Evolutionary conservation across 495 filamentous ascomycete genomes (phyloP).

Genomic region (Oidiodendron maius): DNA sequence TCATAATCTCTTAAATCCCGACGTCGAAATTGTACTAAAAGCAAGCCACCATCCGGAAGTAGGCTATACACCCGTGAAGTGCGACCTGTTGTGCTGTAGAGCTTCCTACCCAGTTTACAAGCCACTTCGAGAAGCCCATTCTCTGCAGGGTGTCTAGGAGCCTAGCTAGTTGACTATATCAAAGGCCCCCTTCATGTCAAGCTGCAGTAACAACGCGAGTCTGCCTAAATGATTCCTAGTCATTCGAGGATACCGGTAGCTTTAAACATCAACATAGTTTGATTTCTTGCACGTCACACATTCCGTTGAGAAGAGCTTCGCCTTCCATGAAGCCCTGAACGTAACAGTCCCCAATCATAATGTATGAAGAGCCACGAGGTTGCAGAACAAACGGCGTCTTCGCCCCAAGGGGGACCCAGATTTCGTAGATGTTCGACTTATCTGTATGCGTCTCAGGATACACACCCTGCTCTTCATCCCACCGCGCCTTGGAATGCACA

Average conservation of each 20-base stretch:
- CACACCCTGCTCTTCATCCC: not conserved
- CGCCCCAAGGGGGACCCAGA: not conserved
- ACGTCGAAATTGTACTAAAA: too few relatives aligned
- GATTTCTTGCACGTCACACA: not conserved
- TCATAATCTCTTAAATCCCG: too few relatives aligned
- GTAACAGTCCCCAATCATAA: not conserved
- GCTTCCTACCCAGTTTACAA: too few relatives aligned
- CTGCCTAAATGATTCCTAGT: not conserved
- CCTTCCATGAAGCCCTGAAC: not conserved
- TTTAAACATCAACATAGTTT: not conserved
- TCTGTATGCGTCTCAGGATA: not conserved
- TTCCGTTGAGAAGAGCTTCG: not conserved
- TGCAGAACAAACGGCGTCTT: not conserved
- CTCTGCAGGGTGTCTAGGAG: too few relatives aligned
- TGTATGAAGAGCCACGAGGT: not conserved
- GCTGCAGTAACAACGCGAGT: too few relatives aligned
- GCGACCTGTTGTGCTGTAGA: too few relatives aligned
- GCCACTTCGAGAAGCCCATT: too few relatives aligned
- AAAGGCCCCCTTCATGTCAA: too few relatives aligned
- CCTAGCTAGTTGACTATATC: too few relatives aligned
- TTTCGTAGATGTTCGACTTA: not conserved
- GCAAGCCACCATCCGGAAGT: too few relatives aligned
- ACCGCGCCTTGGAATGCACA: too few relatives aligned
- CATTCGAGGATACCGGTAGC: not conserved
- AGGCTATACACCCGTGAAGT: too few relatives aligned